Evolutionary conservation across 768 basidiomycete genomes (phyloP).

Genomic region (Suillus discolor): DNA sequence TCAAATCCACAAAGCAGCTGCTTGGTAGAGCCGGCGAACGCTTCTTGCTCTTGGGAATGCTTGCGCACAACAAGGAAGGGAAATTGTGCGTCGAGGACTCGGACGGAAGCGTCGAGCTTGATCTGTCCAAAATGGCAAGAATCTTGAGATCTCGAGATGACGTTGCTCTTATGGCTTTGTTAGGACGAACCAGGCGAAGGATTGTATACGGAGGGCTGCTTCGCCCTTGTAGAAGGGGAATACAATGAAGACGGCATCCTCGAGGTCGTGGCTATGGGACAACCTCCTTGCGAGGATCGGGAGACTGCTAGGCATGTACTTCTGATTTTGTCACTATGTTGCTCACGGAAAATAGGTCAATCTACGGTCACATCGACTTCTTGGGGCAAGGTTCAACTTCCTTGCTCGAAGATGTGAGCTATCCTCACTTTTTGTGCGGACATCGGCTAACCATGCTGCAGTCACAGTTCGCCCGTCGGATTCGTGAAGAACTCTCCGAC

Average conservation of each 20-base stretch:
- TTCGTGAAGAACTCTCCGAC: conserved; percentile 71
- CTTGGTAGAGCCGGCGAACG: conserved; percentile 87
- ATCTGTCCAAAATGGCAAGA: conserved; percentile 84
- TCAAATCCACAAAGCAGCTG: conserved; percentile 95
- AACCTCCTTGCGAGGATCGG: conserved; percentile 94
- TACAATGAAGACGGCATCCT: conserved; percentile 92
- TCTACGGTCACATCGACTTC: conserved; percentile 97
- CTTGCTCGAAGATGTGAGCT: conserved; percentile 82
- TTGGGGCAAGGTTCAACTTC: conserved; percentile 94
- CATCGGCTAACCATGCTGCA: conserved; percentile 28
- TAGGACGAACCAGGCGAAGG: conserved; percentile 93
- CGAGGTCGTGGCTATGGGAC: conserved; percentile 91
- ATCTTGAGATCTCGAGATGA: background rate
- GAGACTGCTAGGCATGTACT: conserved; percentile 71
- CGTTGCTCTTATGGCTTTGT: conserved; percentile 11
- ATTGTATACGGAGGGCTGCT: conserved; percentile 93
- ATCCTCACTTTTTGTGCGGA: background rate
- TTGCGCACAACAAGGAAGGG: conserved; percentile 87
- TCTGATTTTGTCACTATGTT: background rate
- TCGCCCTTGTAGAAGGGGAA: conserved; percentile 94
- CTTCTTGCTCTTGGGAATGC: conserved; percentile 93
- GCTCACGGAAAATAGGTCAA: conserved; percentile 55
- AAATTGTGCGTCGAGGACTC: conserved; percentile 90
- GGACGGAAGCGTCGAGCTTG: conserved; percentile 87
- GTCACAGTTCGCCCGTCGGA: conserved; percentile 62